Evolutionary conservation across 805 yeast genomes (phyloP).

Genomic region (Yamadazyma kitorensis): DNA sequence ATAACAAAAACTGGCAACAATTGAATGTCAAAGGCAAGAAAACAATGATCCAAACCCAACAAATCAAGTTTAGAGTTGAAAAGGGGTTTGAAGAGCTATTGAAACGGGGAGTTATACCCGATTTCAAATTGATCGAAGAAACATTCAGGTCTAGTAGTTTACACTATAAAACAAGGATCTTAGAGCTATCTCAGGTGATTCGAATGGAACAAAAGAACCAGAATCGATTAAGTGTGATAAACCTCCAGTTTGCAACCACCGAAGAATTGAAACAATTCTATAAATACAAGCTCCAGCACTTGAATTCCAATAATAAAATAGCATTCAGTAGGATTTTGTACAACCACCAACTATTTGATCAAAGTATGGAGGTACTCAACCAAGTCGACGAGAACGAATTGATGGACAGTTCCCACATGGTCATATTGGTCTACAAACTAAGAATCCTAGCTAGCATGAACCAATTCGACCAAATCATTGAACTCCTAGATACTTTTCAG

Average conservation of each 20-base stretch:
- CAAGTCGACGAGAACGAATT: conserved; percentile 21
- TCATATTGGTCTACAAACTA: conserved; percentile 22
- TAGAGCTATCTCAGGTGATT: conserved; percentile 11
- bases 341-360: conserved; percentile 23
- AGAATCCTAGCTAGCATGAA: conserved; percentile 19
- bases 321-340: conserved; percentile 27
- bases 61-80: conserved; percentile 27
- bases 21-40: conserved; percentile 2
- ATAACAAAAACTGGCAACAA: neutral
- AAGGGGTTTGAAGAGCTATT: conserved; percentile 32
- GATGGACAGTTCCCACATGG: conserved; percentile 24
- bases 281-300: conserved; percentile 7
- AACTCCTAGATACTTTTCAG: conserved; percentile 27
- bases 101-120: conserved; percentile 35
- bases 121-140: conserved; percentile 26
- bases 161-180: conserved; percentile 9
- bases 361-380: conserved; percentile 19
- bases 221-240: conserved; percentile 22
- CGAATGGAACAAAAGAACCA: conserved; percentile 12
- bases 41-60: conserved; percentile 19
- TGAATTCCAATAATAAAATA: conserved; percentile 27
- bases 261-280: conserved; percentile 10
- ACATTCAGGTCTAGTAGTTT: conserved; percentile 27
- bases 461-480: conserved; percentile 18
- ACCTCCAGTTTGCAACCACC: conserved; percentile 16